phyloP scores from a whole-genome alignment of 306 rosid species.

The Notholithocarpus densiflorus region DNA sequence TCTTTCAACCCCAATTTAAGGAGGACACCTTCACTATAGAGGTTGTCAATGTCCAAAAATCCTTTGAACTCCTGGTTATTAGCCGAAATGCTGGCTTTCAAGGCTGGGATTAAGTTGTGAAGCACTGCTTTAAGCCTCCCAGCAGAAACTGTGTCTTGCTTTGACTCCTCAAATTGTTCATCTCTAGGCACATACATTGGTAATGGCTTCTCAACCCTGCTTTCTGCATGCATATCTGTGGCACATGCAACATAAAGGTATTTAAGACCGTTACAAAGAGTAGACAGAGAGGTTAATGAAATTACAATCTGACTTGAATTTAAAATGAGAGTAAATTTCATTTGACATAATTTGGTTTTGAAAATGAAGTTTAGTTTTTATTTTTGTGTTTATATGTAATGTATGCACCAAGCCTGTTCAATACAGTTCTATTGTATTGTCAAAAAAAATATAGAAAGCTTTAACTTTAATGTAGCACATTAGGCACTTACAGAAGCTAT shows the following conservation, averaged over 20 bases:
- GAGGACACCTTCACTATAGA: constrained; percentile 72
- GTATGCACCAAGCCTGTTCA: too few relatives aligned
- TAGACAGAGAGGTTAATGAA: too few relatives aligned
- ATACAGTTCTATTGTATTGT: too few relatives aligned
- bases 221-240: constrained; percentile 62
- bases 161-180: constrained; percentile 86
- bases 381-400: too few relatives aligned
- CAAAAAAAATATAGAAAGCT: too few relatives aligned
- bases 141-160: constrained; percentile 54
- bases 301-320: too few relatives aligned
- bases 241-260: neutral
- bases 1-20: constrained; percentile 65
- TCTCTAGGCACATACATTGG: constrained; percentile 97
- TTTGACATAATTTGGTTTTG: too few relatives aligned
- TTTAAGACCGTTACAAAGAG: neutral
- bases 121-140: constrained; percentile 83
- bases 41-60: constrained; percentile 81
- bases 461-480: too few relatives aligned
- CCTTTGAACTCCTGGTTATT: constrained; percentile 66
- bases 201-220: constrained; percentile 82
- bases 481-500: too few relatives aligned
- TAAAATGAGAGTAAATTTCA: too few relatives aligned
- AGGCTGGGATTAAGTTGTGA: constrained; percentile 69
- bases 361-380: too few relatives aligned
- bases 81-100: constrained; percentile 61